Percentiles rank a stretch among this genome's conserved stretches.
Evolutionary conservation across 164 flowering plant genomes (phyloP).

Genomic region (Chloranthus sessilifolius): DNA sequence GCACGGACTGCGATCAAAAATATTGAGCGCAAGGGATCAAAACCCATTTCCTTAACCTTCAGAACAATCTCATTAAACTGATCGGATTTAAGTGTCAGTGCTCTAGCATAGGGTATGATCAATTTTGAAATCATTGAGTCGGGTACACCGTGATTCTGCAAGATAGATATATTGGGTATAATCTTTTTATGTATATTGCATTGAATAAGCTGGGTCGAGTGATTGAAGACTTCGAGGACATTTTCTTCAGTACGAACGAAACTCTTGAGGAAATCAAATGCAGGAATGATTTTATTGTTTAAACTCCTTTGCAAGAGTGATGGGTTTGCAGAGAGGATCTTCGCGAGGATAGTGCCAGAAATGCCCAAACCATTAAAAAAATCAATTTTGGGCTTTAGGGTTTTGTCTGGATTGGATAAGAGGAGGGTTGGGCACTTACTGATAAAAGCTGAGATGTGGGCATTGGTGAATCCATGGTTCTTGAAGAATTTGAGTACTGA

Average conservation of each 20-base stretch:
- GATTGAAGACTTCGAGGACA: slow-evolving; percentile 2
- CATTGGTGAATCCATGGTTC: neutral
- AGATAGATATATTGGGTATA: slow-evolving; percentile 9
- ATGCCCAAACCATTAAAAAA: slow-evolving; percentile 28
- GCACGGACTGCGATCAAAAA: slow-evolving; percentile 1
- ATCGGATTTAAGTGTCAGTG: neutral
- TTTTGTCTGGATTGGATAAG: slow-evolving; percentile 14
- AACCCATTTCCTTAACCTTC: slow-evolving; percentile 7
- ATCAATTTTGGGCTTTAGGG: slow-evolving; percentile 33
- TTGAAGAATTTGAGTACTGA: neutral
- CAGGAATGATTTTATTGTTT: slow-evolving; percentile 20
- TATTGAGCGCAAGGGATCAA: neutral
- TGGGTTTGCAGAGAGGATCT: slow-evolving; percentile 7
- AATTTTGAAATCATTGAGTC: neutral
- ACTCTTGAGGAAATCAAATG: slow-evolving; percentile 12
- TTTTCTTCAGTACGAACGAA: slow-evolving; percentile 12
- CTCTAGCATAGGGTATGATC: neutral
- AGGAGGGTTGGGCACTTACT: slow-evolving; percentile 13
- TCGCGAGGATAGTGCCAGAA: slow-evolving; percentile 5
- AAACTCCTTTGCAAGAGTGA: slow-evolving; percentile 16
- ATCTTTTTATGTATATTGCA: neutral
- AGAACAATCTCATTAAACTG: slow-evolving; percentile 5
- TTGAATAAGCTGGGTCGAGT: neutral
- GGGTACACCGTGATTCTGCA: slow-evolving; percentile 21
- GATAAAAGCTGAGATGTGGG: neutral